Conservation (phyloP, 2,329 filamentous ascomycete genomes). For the Aureobasidium pullulans region DNA sequence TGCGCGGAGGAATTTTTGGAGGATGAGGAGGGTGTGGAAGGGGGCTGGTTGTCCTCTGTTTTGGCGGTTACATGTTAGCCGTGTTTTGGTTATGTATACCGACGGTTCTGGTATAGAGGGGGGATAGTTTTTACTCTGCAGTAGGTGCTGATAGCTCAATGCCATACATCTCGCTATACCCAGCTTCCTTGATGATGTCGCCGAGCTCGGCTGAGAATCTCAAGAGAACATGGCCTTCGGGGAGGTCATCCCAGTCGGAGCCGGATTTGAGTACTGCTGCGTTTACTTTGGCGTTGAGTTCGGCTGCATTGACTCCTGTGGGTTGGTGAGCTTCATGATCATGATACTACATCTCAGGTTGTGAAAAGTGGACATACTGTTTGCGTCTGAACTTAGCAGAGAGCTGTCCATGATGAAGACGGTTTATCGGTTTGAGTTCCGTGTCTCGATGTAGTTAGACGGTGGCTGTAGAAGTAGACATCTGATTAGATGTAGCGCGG, state of each 20-base stretch:
- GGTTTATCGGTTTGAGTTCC: background rate
- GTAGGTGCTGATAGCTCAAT: constrained; percentile 49
- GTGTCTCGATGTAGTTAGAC: background rate
- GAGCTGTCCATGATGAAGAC: background rate
- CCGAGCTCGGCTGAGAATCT: constrained; percentile 54
- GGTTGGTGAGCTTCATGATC: background rate
- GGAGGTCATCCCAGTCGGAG: constrained; percentile 20
- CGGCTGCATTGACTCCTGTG: background rate
- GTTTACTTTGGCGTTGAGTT: background rate
- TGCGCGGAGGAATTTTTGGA: constrained; percentile 90
- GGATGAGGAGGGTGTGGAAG: constrained; percentile 71
- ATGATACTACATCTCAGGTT: background rate
- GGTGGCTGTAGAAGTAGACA: too few species aligned
- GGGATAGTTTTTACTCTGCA: constrained; percentile 19
- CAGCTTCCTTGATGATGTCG: constrained; percentile 49
- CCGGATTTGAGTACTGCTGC: background rate
- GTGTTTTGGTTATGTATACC: background rate
- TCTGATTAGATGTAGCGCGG: background rate
- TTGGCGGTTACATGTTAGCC: background rate
- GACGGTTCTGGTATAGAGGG: constrained; percentile 25
- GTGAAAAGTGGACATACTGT: background rate
- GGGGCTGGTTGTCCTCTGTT: constrained; percentile 28
- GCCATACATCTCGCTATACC: constrained; percentile 79
- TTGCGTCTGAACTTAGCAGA: background rate
- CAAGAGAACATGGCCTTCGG: constrained; percentile 24